Evolutionary conservation across 805 yeast genomes (phyloP).

Genomic region (Huiozyma naganishii): DNA sequence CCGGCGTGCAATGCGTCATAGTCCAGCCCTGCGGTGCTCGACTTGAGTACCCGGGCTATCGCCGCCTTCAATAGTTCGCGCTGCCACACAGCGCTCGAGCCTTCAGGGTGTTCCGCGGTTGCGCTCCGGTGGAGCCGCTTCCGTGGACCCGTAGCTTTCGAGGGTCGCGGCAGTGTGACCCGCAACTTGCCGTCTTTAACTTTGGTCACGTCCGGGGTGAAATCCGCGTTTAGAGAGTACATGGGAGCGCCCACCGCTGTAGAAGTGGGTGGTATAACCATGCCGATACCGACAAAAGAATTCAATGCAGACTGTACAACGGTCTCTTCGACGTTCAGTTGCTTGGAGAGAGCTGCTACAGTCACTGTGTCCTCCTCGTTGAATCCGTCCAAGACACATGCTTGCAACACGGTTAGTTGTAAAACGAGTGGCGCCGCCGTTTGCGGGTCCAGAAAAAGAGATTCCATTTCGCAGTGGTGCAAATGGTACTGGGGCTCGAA

Average conservation of each 20-base stretch:
- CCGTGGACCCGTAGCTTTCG: neutral
- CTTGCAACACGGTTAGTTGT: conserved; percentile 20
- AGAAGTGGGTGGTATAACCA: conserved; percentile 5
- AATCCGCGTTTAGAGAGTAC: conserved; percentile 13
- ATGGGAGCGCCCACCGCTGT: neutral
- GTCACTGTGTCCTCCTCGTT: conserved; percentile 10
- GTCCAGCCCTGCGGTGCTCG: conserved; percentile 5
- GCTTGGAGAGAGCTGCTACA: conserved; percentile 3
- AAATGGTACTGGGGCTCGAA: conserved; percentile 15
- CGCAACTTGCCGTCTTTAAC: conserved; percentile 16
- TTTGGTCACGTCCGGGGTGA: conserved; percentile 13
- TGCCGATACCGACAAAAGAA: conserved; percentile 13
- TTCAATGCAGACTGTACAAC: conserved; percentile 2
- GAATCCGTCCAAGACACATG: conserved; percentile 17
- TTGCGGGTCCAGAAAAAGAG: conserved; percentile 10
- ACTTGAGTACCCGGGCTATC: conserved; percentile 19
- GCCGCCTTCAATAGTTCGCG: conserved; percentile 20
- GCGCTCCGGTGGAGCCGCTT: neutral
- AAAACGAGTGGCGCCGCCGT: conserved; percentile 8
- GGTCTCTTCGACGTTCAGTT: conserved; percentile 1
- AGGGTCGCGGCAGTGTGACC: conserved; percentile 7
- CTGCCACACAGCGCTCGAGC: conserved; percentile 19
- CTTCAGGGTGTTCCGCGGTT: conserved; percentile 12
- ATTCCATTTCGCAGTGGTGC: conserved; percentile 22
- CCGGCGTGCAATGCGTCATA: conserved; percentile 6